Percentiles rank a stretch among this genome's conserved stretches.
Evolutionary conservation across 2,329 filamentous ascomycete species (phyloP).

Genomic region (Talaromyces sp.): DNA sequence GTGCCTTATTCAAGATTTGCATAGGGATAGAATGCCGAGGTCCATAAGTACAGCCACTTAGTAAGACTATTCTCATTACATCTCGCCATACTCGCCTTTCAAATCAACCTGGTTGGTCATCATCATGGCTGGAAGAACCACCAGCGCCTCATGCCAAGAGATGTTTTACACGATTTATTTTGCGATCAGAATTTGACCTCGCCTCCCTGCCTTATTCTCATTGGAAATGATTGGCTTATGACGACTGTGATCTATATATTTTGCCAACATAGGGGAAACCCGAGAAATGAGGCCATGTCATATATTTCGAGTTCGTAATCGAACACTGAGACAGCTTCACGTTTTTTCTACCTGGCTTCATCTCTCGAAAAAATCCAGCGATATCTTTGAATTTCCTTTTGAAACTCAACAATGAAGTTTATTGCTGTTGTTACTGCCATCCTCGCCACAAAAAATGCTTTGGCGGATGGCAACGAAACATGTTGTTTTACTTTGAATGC

Average conservation of each 20-base stretch:
- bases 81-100: not conserved
- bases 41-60: not conserved
- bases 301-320: not conserved
- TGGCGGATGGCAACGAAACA: slow-evolving; percentile 30
- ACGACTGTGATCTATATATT: not conserved
- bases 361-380: not conserved
- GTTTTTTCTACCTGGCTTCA: not conserved
- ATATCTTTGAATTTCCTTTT: not conserved
- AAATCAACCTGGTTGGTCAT: not conserved
- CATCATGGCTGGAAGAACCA: not conserved
- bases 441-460: slow-evolving; percentile 38
- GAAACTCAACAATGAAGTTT: slow-evolving; percentile 31
- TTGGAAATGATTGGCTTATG: not conserved
- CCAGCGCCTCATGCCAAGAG: not conserved
- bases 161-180: not conserved
- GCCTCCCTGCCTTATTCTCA: not conserved
- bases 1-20: not conserved
- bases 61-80: not conserved
- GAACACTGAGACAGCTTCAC: not conserved
- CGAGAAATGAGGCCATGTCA: not conserved
- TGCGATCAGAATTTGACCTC: not conserved
- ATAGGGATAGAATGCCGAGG: not conserved
- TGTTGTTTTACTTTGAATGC: slow-evolving; percentile 53
- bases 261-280: not conserved
- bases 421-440: slow-evolving; percentile 35